Base-by-base conservation (phyloP, 164 flowering plant species). In the Annona cherimola region DNA sequence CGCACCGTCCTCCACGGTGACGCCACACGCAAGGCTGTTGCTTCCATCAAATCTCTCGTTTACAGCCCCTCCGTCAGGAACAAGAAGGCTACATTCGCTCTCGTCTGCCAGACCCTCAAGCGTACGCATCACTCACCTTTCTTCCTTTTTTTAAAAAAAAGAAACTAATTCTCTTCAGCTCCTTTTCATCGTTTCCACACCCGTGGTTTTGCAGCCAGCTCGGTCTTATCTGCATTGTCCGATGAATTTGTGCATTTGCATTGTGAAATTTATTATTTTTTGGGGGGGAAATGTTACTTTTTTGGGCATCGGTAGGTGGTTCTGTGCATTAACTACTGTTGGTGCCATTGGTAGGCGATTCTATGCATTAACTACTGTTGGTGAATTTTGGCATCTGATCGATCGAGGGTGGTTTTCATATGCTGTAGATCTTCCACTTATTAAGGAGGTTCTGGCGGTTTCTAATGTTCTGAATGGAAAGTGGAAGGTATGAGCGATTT, bases 41-140 rank as follows among this genome's bases (percentile, higher is more conserved):
- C 79, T 68, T 91, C 96, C 76, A 90, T 95, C 70, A 93, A 95
- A 75, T 74, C 99, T 16, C 90, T 95, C 43, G 90, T 95, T n/a
- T 93, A 79, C 62, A 78, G 87, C 70, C 97, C 97, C 12, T 78
- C 89, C 20, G 80, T 93, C 44, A 74, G 89, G 67, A 95, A 95
- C 86, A 95, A 93, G 79, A 89, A 85, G 76, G 98, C 85, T 74
- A 93, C 97, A 0, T 90, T 84, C 67, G 97, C 97, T 62, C 84
- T 91, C 0, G 93, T 95, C 45, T 89, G 93, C 76, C 85, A 93
- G 83, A 95, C 99, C 44, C 96, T 95, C 72, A 95, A 93, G 72
- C 77, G 98, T 95, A 46, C 18, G 68, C 6, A 4, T 26, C 39
- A 42, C 42, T 63, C 19, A 4, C 44, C 67, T 4, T 11, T 9